Percentiles rank a stretch among this genome's conserved stretches.
Evolutionary conservation across 495 filamentous ascomycete genomes (phyloP).

Genomic region (Penicillium argentinense): DNA sequence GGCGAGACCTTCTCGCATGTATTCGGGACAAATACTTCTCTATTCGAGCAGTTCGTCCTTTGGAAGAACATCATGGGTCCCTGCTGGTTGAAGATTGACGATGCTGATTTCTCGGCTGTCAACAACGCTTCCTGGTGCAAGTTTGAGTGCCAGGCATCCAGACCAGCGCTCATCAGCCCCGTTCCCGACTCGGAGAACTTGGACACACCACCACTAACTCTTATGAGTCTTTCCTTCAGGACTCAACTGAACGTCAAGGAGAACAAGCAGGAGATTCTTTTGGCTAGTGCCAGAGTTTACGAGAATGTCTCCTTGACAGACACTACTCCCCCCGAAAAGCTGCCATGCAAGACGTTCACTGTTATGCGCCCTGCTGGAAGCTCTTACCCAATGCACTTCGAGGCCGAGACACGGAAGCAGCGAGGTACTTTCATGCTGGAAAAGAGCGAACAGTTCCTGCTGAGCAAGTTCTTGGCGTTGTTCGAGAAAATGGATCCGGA

Average conservation of each 20-base stretch:
- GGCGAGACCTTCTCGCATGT: constrained; percentile 94
- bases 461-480: constrained; percentile 85
- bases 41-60: constrained; percentile 97
- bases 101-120: constrained; percentile 76
- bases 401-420: constrained; percentile 67
- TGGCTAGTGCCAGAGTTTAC: constrained; percentile 88
- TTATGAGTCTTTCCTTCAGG: constrained; percentile 91
- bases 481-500: constrained; percentile 88
- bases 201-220: constrained; percentile 81
- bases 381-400: constrained; percentile 82
- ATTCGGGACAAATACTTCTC: constrained; percentile 88
- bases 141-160: constrained; percentile 77
- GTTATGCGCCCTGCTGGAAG: constrained; percentile 77
- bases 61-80: constrained; percentile 99
- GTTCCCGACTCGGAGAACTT: constrained; percentile 73
- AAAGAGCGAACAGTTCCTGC: constrained; percentile 76
- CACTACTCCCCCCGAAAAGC: constrained; percentile 80
- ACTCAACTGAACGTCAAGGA: constrained; percentile 87
- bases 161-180: constrained; percentile 69
- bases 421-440: constrained; percentile 73
- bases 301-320: constrained; percentile 85
- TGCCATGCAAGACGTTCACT: constrained; percentile 89
- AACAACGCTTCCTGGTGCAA: constrained; percentile 97
- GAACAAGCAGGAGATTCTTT: constrained; percentile 94
- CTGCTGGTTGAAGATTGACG: constrained; percentile 90